Evolutionary conservation across 2,329 filamentous ascomycete genomes (phyloP).

Genomic region (Nemania sp.): DNA sequence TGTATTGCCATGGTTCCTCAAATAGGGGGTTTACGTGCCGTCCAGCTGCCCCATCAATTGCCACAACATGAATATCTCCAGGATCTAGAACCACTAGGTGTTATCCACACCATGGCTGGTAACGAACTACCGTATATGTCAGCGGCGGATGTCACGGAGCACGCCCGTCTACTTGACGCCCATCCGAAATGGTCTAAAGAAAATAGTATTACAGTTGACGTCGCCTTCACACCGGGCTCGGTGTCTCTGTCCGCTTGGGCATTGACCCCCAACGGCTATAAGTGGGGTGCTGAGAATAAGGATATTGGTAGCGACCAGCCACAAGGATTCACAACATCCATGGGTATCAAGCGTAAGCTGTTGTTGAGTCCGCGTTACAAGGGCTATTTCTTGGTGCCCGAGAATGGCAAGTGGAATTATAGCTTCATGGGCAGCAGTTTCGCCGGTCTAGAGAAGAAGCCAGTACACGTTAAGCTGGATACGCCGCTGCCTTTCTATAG

Average conservation of each 20-base stretch:
- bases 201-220: constrained; percentile 93
- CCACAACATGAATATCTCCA: constrained; percentile 93
- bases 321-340: constrained; percentile 88
- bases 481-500: constrained; percentile 92
- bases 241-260: constrained; percentile 95
- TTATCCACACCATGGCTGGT: constrained; percentile 95
- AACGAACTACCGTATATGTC: constrained; percentile 98
- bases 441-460: constrained; percentile 88
- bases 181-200: constrained; percentile 85
- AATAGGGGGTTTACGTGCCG: constrained; percentile 90
- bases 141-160: constrained; percentile 91
- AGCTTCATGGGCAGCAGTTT: constrained; percentile 96
- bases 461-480: constrained; percentile 92
- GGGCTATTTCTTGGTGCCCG: constrained; percentile 96
- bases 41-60: constrained; percentile 88
- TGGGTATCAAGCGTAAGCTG: constrained; percentile 96
- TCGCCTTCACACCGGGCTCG: constrained; percentile 95
- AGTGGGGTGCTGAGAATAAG: constrained; percentile 97
- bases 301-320: constrained; percentile 93
- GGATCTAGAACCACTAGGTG: constrained; percentile 86
- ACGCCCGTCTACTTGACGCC: constrained; percentile 87
- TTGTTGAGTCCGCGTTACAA: constrained; percentile 92
- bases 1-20: constrained; percentile 98
- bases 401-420: constrained; percentile 94
- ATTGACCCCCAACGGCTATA: constrained; percentile 90